A percentile compares a stretch with the other conserved stretches of the same genome.
Evolutionary conservation across 805 yeast species (phyloP).

Genomic region (Hanseniaspora guilliermondii): DNA sequence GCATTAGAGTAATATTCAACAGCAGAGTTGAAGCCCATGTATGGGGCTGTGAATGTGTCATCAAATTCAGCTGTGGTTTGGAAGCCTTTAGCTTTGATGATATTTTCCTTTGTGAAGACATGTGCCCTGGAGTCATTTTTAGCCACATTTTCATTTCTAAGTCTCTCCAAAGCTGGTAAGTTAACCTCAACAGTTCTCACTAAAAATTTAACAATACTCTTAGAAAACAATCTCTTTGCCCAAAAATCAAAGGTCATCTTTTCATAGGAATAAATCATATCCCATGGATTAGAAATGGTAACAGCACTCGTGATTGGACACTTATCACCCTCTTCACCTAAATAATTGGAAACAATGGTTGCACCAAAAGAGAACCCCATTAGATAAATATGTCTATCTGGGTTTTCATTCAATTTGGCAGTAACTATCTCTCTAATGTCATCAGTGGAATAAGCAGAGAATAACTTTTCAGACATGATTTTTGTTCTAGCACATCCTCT

Average conservation of each 20-base stretch:
- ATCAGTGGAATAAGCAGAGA: constrained; percentile 56
- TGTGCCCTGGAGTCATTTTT: constrained; percentile 17
- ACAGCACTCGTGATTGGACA: constrained; percentile 46
- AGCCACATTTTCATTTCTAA: constrained; percentile 18
- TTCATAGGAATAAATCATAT: constrained; percentile 42
- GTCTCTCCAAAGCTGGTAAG: constrained; percentile 26
- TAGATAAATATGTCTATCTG: constrained; percentile 50
- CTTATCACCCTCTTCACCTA: constrained; percentile 53
- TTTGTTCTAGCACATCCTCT: constrained; percentile 72
- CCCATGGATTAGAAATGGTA: constrained; percentile 62
- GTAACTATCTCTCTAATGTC: constrained; percentile 52
- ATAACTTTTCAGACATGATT: constrained; percentile 53
- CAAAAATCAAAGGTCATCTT: constrained; percentile 31
- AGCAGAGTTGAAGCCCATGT: constrained; percentile 52
- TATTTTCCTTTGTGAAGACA: constrained; percentile 26
- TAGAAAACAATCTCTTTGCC: constrained; percentile 33
- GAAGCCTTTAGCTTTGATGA: constrained; percentile 30
- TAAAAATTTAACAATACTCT: constrained; percentile 32
- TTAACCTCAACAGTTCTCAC: constrained; percentile 36
- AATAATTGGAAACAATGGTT: constrained; percentile 48
- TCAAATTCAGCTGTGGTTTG: constrained; percentile 46
- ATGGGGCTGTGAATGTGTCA: constrained; percentile 44
- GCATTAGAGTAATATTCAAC: constrained; percentile 54
- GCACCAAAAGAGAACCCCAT: constrained; percentile 69
- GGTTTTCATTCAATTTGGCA: constrained; percentile 39